Base-by-base conservation (phyloP, 2,329 filamentous ascomycete genomes). In the Aspergillus caelatus region DNA sequence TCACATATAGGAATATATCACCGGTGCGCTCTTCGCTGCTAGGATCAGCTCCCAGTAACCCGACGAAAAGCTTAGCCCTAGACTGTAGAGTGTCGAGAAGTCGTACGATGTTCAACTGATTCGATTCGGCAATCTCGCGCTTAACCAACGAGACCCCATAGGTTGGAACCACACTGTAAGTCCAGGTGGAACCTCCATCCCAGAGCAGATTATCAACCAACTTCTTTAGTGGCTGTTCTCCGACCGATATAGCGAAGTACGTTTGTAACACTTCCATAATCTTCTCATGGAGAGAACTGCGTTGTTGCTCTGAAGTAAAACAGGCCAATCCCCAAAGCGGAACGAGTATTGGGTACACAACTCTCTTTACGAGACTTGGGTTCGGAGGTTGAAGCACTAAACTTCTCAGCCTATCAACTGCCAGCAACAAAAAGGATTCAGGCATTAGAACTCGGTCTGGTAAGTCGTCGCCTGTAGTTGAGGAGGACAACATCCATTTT, bases 1-100 rank as follows among this genome's bases (percentile, higher is more conserved):
- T 80, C 34, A 78, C 79, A 64, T 79, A 73, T 4, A 81, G 71
- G 65, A 81, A 81, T 10, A 81, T 71, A 54, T 80, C 78, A 8
- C 75, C 76, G 9, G 75, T 79, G 19, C 72, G 66, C 50, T 80
- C 78, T 58, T 81, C 78, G 45, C 71, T 76, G 60, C 73, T 77
- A 8, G 79, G 77, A 63, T 81, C 79, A 30, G 74, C 71, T 36
- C 73, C 72, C 8, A 81, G 66, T 21, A 81, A 62, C 39, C 71
- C 71, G 23, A 76, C 68, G 34, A 80, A 79, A 1, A 75, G 66
- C n/a, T 79, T 75, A 28, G 75, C 68, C n/a, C 79, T 76, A 30
- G 61, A 67, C 61, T 80, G 74, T 2, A 81, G 62, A 1, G 67
- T 72, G 60, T 79, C 72, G 41, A 81, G 67, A 6, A 79, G 60